Evolutionary conservation across 176 grass and related monocot genomes (phyloP), one percentile per base, ranked within the genome.

Genomic region (Elaeis guineensis): DNA sequence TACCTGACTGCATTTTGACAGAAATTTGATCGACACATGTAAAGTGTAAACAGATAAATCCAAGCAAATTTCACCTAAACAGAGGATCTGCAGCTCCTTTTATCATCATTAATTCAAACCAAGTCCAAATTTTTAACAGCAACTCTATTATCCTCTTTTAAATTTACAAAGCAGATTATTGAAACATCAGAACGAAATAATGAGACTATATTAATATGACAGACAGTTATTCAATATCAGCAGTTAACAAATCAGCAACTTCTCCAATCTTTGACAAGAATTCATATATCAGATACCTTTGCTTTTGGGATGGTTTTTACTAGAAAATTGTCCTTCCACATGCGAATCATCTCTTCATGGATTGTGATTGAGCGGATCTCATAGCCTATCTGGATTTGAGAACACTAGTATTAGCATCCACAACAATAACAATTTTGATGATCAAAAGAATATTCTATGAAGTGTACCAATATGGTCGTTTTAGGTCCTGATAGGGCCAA

Each of bases 401-500:
- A 9, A 35, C 51, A 44, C 9, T 12, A 14, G 9, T 44, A 44
- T 44, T 12, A 14, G 35, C 11, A 12, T 12, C 35, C 35, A 44
- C 35, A 14, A 19, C 17, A 15, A 59, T 61, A 17, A 66, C 29
- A 61, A 61, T 28, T 25, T 25, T 70, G 25, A 68, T 39, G 32
- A 19, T 21, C 19, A 65, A 19, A 22, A 67, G 16, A 44, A 44
- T 3, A 44, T 44, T 12, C 35, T 14, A 44, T 30, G 35, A 44
- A 44, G 35, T 2, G 9, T 73, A 91, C 92, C 75, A 96, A 21
- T 51, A 85, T 72, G 67, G 71, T 79, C n/a, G 91, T 90, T 69
- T 74, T 90, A 6, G 91, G 91, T 51, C 91, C 80, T 72, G 86
- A 96, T 75, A 96, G 75, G 61, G 83, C 91, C 79, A 85, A 82